Evolutionary conservation across 371 early-diverging fungal genomes (phyloP).

Genomic region (Syncephalis plumigaleata): DNA sequence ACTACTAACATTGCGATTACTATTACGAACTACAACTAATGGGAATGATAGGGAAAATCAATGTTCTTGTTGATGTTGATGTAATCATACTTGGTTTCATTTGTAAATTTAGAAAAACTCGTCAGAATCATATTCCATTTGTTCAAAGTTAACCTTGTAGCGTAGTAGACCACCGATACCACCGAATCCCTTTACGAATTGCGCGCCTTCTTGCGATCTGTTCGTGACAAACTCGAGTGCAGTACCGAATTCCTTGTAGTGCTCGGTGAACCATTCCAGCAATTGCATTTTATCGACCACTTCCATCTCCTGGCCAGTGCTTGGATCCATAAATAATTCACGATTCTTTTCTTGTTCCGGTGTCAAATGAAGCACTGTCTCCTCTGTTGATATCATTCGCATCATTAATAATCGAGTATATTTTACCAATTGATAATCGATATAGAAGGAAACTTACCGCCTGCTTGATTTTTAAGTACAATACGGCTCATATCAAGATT

Average conservation of each 20-base stretch:
- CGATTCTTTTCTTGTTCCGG: constrained; percentile 72
- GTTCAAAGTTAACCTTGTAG: constrained; percentile 85
- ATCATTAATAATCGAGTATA: background rate
- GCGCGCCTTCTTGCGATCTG: constrained; percentile 94
- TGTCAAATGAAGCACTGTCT: constrained; percentile 51
- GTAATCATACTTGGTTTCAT: no score
- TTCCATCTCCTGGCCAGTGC: constrained; percentile 53
- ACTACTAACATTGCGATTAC: no score
- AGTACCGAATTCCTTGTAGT: constrained; percentile 95
- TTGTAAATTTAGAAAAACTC: constrained; percentile 15
- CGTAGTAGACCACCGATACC: constrained; percentile 98
- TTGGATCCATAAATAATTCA: constrained; percentile 37
- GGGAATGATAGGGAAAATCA: no score
- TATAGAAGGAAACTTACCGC: constrained; percentile 17
- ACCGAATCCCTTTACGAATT: constrained; percentile 99
- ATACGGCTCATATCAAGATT: constrained; percentile 64
- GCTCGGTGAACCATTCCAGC: constrained; percentile 98
- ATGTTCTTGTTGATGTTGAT: no score
- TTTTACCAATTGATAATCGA: background rate
- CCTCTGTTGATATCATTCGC: constrained; percentile 10
- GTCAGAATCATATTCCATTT: constrained; percentile 22
- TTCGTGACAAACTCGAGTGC: constrained; percentile 94
- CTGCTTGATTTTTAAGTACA: constrained; percentile 52
- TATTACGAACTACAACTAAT: no score
- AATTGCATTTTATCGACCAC: constrained; percentile 60